Evolutionary conservation across 2,329 filamentous ascomycete species (phyloP), one percentile per base, ranked within the genome.

Genomic region (Cercospora canescens): DNA sequence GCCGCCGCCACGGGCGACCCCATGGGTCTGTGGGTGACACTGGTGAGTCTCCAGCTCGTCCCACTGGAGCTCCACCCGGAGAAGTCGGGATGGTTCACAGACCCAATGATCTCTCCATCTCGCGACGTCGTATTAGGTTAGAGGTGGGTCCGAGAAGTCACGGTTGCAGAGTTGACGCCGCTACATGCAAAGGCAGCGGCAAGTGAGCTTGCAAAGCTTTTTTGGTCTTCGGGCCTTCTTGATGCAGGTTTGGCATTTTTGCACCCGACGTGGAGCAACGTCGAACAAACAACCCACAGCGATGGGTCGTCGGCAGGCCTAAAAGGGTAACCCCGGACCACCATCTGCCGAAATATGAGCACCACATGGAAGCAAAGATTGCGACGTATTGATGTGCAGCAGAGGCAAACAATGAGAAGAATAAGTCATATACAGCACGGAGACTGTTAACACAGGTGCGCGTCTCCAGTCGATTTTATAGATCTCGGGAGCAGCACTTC

Each of bases 1-100:
- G 95, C 58, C 26, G 67, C 45, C 45, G 24, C 45, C 45, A 50
- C 45, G 45, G 18, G 60, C 50, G 60, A 61, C 56, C 60, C 67
- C 68, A 66, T 67, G 56, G 50, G 57, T 63, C 24, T 57, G 58
- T 39, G 32, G 48, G 48, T 59, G 50, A 32, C 30, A 60, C 21
- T 50, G 45, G 45, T 50, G 45, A 50, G 24, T 50, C 45, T 50
- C 45, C 45, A 50, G 52, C 52, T 56, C 52, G 52, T 56, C 18
- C 52, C 16, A 32, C 52, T 21, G 52, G 28, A n/a, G 52, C 58
- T 60, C 58, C 37, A 48, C 58, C 26, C 24, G 56, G 56, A 59
- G 56, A 41, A 30, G 32, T 41, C 56, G 56, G 21, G n/a, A 39
- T 21, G 21, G 14, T 30, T 11, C 28, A 50, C n/a, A 39, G 21